Evolutionary conservation across 2,329 filamentous ascomycete species (phyloP).

Genomic region (Venturia asperata): DNA sequence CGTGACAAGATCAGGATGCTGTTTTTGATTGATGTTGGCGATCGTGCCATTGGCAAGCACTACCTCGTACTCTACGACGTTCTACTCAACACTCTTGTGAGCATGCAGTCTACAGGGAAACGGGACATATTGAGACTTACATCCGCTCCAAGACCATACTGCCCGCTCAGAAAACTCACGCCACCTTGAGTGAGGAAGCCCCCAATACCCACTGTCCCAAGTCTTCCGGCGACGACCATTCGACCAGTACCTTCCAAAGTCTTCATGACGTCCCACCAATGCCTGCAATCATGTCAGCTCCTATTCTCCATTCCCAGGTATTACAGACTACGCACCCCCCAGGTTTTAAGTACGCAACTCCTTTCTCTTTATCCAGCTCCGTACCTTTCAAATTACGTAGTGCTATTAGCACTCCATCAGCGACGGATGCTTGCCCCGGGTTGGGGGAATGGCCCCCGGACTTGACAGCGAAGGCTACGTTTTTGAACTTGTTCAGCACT

Average conservation of each 20-base stretch:
- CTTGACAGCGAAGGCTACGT: constrained; percentile 34
- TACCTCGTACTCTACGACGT: constrained; percentile 20
- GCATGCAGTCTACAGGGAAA: constrained; percentile 21
- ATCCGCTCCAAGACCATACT: constrained; percentile 20
- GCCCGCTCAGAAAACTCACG: constrained; percentile 11
- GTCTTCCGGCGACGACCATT: constrained; percentile 28
- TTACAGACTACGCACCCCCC: constrained; percentile 23
- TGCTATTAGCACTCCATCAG: constrained; percentile 35
- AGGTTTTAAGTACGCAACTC: constrained; percentile 34
- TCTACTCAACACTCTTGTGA: constrained; percentile 29
- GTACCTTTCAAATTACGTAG: constrained; percentile 32
- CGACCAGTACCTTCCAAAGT: constrained; percentile 31
- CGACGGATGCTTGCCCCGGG: constrained; percentile 29
- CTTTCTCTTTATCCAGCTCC: constrained; percentile 30
- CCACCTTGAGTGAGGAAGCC: constrained; percentile 18
- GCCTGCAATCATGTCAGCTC: constrained; percentile 20
- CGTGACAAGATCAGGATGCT: constrained; percentile 24
- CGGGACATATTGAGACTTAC: background rate
- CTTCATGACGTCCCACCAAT: constrained; percentile 36
- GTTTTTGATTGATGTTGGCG: constrained; percentile 25
- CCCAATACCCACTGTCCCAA: constrained; percentile 22
- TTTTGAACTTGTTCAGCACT: constrained; percentile 28
- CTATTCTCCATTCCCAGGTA: too few species aligned
- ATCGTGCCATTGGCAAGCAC: constrained; percentile 26
- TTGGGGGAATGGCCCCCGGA: constrained; percentile 38